phyloP scores from a whole-genome alignment of 2,329 filamentous ascomycete species.

The Dactylellina cionopaga region DNA sequence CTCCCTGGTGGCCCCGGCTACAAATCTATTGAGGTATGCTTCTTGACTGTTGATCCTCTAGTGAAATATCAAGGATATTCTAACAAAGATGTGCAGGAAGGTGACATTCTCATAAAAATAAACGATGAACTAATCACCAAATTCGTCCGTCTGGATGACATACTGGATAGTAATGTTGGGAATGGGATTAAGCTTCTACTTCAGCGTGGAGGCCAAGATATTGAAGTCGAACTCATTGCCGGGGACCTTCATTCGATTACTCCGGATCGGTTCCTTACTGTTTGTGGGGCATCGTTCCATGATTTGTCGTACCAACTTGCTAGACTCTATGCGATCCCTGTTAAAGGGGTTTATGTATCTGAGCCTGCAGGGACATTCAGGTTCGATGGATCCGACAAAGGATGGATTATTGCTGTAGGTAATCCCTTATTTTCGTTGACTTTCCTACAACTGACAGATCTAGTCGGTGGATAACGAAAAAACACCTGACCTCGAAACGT shows the following conservation, averaged over 20 bases:
- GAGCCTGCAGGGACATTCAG: conserved; percentile 95
- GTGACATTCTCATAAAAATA: conserved; percentile 90
- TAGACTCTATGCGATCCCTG: conserved; percentile 90
- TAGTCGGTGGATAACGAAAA: conserved; percentile 89
- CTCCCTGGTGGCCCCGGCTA: conserved; percentile 89
- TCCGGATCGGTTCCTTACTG: conserved; percentile 92
- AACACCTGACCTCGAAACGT: conserved; percentile 84
- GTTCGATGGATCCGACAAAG: conserved; percentile 83
- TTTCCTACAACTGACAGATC: conserved; percentile 25
- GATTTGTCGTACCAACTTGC: conserved; percentile 97
- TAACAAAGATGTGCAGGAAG: conserved; percentile 67
- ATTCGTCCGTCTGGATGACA: conserved; percentile 89
- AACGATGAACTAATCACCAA: conserved; percentile 93
- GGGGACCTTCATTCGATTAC: conserved; percentile 94
- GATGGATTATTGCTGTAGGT: conserved; percentile 78
- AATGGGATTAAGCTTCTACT: conserved; percentile 80
- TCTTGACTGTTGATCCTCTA: too few relatives aligned
- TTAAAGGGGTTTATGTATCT: conserved; percentile 92
- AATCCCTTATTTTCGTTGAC: not conserved
- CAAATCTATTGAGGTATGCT: conserved; percentile 73
- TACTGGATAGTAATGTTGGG: conserved; percentile 87
- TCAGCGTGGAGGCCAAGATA: conserved; percentile 86
- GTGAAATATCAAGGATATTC: conserved; percentile 14
- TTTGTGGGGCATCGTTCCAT: conserved; percentile 94
- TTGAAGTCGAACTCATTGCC: conserved; percentile 84